Base-by-base conservation (phyloP, 2,329 filamentous ascomycete genomes). In the Aspergillus puulaauensis region DNA sequence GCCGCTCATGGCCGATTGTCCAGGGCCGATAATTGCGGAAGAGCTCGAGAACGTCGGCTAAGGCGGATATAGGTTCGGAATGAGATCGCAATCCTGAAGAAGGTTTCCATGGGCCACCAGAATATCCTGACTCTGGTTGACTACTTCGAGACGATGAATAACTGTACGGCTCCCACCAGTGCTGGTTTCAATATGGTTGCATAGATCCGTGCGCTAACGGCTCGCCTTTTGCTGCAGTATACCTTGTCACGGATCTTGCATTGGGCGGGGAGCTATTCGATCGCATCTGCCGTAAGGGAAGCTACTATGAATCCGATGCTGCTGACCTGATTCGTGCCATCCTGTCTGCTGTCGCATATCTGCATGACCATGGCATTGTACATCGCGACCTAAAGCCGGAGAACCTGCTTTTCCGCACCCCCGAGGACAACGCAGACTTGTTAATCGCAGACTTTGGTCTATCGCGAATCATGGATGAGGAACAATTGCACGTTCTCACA, bases 141-240 rank as follows among this genome's bases (percentile, higher is more conserved):
- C 80, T 99, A 98, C 78, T 99, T 99, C 72, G 95, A 99, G 80
- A 99, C 95, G 6, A 96, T 97, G 90, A 98, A 99, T 80, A 99
- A 99, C 77, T 84, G 86, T 88, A 77, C 57, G 82, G 43, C 43
- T 27, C 27, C 46, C 27, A 31, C 9, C 27, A 31, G 27, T 31
- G 27, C 27, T 27, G 1, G 17, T 23, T 39, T 46, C 23, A 39
- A 24, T 49, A 24, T 40, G 17, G n/a, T 17, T 49, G 14, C 15
- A 23, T 41, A 31, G 19, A 21, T 27, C 27, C n/a, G 39, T 17
- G 45, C 33, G 55, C 64, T 71, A 33, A 72, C 54, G 24, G 33
- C 27, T 50, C 24, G 37, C 41, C 37, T 23, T 39, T 41, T 46
- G 35, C 40, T 56, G 12, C 63, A 87, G 85, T 99, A 64, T 99